phyloP scores from a whole-genome alignment of 2,329 filamentous ascomycete genomes.

The Talaromyces sp. region DNA sequence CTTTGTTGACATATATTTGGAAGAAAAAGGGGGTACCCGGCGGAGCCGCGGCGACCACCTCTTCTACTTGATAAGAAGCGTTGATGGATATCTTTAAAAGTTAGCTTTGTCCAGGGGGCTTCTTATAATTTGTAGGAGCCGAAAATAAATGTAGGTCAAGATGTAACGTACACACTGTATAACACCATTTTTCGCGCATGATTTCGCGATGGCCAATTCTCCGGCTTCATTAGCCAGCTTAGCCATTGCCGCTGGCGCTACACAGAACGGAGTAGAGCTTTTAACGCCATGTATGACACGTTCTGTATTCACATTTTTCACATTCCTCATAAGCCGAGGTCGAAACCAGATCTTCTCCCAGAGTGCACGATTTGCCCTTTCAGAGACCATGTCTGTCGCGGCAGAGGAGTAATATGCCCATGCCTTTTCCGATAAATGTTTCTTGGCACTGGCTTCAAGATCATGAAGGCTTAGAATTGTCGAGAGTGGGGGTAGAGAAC shows the following conservation, averaged over 20 bases:
- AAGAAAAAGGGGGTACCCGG: slow-evolving; percentile 21
- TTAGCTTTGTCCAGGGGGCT: neutral
- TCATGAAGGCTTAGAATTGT: slow-evolving; percentile 31
- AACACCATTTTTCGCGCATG: slow-evolving; percentile 22
- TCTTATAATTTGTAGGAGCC: neutral
- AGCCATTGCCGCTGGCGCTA: slow-evolving; percentile 38
- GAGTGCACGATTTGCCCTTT: slow-evolving; percentile 37
- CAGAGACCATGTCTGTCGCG: slow-evolving; percentile 45
- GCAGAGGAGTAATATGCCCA: slow-evolving; percentile 43
- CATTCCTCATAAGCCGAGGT: slow-evolving; percentile 38
- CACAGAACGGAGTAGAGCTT: slow-evolving; percentile 33
- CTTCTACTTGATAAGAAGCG: slow-evolving; percentile 26
- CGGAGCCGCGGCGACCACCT: slow-evolving; percentile 27
- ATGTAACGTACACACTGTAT: neutral
- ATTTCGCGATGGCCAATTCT: slow-evolving; percentile 34
- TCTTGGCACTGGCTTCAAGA: slow-evolving; percentile 29
- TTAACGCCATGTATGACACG: slow-evolving; percentile 24
- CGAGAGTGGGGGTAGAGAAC: slow-evolving; percentile 18
- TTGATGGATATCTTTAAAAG: neutral
- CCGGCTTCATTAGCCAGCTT: slow-evolving; percentile 39
- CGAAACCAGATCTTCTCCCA: slow-evolving; percentile 40
- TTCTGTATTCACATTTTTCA: slow-evolving; percentile 28
- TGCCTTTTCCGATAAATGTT: slow-evolving; percentile 22
- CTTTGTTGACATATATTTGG: slow-evolving; percentile 34
- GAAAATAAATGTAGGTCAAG: neutral